These are phyloP conservation scores for Aspergillus transmontanensis DNA, from an alignment of 2,329 filamentous ascomycete genomes.

Conservation along the genomic window DNA sequence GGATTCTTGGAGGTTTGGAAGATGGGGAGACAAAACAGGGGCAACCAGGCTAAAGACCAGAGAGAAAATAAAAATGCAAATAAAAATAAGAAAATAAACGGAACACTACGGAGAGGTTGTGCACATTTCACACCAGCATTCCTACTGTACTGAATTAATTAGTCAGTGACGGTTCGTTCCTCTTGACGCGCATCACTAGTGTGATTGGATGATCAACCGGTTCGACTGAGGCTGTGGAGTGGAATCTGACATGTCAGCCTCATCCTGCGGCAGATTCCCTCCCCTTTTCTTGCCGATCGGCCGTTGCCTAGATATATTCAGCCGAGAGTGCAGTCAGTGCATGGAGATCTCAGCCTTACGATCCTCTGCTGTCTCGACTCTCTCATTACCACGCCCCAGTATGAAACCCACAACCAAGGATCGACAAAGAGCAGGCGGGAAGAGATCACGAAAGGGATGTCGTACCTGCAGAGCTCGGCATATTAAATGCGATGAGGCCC, in stretches of 20 bases:
- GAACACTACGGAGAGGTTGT: too few species aligned
- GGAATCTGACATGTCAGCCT: too few species aligned
- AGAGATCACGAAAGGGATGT: neutral
- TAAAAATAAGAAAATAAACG: too few species aligned
- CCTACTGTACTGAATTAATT: neutral
- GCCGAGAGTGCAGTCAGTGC: neutral
- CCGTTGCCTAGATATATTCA: neutral
- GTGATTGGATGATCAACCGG: neutral
- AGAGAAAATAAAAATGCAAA: too few species aligned
- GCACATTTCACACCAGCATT: too few species aligned
- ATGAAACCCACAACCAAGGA: neutral
- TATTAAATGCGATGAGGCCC: neutral
- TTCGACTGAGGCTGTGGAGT: neutral
- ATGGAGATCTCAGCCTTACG: neutral
- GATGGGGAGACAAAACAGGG: too few species aligned
- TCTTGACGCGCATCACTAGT: neutral
- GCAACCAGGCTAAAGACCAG: too few species aligned
- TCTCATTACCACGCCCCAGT: too few species aligned
- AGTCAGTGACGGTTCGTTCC: neutral
- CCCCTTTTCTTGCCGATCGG: neutral
- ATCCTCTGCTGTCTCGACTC: neutral
- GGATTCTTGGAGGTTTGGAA: too few species aligned
- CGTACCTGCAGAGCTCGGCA: neutral
- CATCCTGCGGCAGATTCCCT: too few species aligned
- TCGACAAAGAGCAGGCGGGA: neutral